Base-by-base conservation (phyloP, 805 yeast species). In the Saccharomyces mikatae region DNA sequence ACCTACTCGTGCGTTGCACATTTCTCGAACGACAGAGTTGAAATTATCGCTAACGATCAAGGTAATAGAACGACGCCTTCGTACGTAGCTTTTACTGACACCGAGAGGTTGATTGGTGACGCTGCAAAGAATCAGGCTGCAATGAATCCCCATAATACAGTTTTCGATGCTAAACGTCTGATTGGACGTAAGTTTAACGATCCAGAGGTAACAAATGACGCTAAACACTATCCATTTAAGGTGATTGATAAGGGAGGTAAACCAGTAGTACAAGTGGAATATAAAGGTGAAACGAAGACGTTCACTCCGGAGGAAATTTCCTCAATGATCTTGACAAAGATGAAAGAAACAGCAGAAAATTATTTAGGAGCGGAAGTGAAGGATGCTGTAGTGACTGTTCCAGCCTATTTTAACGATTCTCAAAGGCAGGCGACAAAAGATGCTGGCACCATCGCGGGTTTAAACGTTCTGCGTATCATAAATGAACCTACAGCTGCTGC, bases 401-500 rank as follows among this genome's bases (percentile, higher is more conserved):
- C 97, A 53, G 97, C 97, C 57, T 90, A 90, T 78, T 90, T 90
- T 81, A 91, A 91, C 76, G 97, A 90, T 75, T 89, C 97, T 54
- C 97, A 91, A 78, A 88, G 97, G 80, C 97, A 91, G 78, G 97
- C 97, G 58, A 90, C 97, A 69, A 91, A 90, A 80, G 97, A 90
- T 74, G 96, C 97, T 57, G 97, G 97, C 80, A 78, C 86, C 63
- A 91, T 90, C 81, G 95, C 97, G 56, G 97, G 97, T 70, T 80
- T 90, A 73, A 90, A 90, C 75, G 97, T 90, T 58, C 80, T 88
- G 74, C 85, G 97, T 79, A 90, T 90, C 73, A 90, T 91, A 69
- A 90, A 90, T 77, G 97, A 90, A 80, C 97, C 97, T 66, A 89
- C 97, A 60, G 97, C 97, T 52, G 97, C 97, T 62, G 97, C 97